Base-by-base conservation (phyloP, 257 asterid species). In the Nicotiana obtusifolia region DNA sequence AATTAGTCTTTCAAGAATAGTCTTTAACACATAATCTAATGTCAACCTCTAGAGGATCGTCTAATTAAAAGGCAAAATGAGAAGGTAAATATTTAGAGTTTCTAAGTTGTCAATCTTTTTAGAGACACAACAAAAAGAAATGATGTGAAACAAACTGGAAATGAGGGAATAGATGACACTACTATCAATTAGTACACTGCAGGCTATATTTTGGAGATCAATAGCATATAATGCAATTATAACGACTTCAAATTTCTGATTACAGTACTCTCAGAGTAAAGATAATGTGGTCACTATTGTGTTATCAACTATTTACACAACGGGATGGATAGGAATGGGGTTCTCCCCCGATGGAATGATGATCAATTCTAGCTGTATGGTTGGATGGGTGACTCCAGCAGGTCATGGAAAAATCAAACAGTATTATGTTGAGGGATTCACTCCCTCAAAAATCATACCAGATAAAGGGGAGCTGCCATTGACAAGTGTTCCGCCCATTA, bases 321-420 rank as follows among this genome's bases (percentile, higher is more conserved):
- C 87, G 10, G 99, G 99, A 64, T 94, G 99, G 99, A 95, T 92
- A 16, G 99, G 99, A n/a, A 94, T 95, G 52, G 98, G 98, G 4
- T 92, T 95, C 66, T 95, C 99, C 4, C 88, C 64, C 7, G 90
- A 91, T 30, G 97, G 98, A 44, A 94, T 82, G 93, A 95, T 94
- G 99, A 86, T 95, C 1, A 94, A 92, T 33, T 86, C 98, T 2
- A 94, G 99, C 89, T 94, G 93, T 88, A 94, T 94, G 90, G 97
- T 87, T 44, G 99, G 97, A 75, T 95, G 97, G 99, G 81, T 95
- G 77, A 89, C 88, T 62, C 26, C 41, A 2, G 93, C 89, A 88
- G 98, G 98, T 24, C 87, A 79, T n/a, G 92, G 95, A 77, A 91
- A 91, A 82, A 91, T 94, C 69, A 90, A 88, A 76, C 97, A 95